Evolutionary conservation across 306 rosid species (phyloP).

Genomic region (Ormosia semicastrata): DNA sequence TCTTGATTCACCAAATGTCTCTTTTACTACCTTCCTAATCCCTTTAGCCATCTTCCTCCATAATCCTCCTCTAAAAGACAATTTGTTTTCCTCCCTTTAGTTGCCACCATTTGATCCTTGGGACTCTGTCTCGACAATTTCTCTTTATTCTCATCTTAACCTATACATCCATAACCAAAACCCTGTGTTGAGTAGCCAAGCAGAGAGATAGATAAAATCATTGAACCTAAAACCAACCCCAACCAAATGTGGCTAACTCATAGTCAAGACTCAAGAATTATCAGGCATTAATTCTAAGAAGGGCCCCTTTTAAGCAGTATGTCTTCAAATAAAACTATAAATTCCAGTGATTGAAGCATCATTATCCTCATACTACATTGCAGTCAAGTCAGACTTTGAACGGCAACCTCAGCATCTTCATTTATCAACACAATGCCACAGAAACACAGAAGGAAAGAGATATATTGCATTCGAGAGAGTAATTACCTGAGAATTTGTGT

Average conservation of each 20-base stretch:
- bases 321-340: background rate
- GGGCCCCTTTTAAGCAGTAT: background rate
- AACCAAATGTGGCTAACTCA: background rate
- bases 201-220: background rate
- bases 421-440: background rate
- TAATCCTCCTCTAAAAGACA: too few species aligned
- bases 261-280: background rate
- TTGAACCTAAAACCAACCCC: background rate
- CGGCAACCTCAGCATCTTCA: background rate
- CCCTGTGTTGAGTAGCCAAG: too few species aligned
- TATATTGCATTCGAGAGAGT: background rate
- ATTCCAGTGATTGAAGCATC: background rate
- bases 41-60: too few species aligned
- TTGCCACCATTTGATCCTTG: too few species aligned
- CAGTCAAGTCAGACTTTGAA: background rate
- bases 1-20: too few species aligned
- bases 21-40: too few species aligned
- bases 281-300: background rate
- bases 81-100: too few species aligned
- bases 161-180: too few species aligned
- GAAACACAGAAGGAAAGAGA: background rate
- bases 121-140: too few species aligned
- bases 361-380: background rate
- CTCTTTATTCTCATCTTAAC: too few species aligned
- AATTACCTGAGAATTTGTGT: constrained; percentile 64